Evolutionary conservation across 129 eudicot species (phyloP).

Genomic region (Tagetes patula): DNA sequence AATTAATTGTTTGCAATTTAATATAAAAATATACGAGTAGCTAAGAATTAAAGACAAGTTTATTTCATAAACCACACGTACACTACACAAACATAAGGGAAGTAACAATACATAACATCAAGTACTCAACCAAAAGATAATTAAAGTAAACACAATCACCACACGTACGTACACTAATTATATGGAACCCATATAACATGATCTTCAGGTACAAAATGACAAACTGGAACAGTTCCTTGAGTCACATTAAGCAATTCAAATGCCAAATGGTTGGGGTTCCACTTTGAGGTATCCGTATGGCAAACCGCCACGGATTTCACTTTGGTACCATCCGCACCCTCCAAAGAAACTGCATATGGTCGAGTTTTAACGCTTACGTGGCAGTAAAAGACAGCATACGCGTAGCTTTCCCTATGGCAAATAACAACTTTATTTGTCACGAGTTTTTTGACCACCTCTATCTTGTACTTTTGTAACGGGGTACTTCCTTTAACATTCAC

Average conservation of each 20-base stretch:
- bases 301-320: constrained; percentile 39
- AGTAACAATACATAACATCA: no score
- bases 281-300: constrained; percentile 39
- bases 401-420: constrained; percentile 62
- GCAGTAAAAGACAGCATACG: constrained; percentile 66
- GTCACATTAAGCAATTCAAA: constrained; percentile 64
- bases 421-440: constrained; percentile 36
- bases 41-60: no score
- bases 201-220: constrained; percentile 78
- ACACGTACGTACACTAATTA: no score
- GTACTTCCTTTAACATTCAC: constrained; percentile 21
- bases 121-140: no score
- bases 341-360: constrained; percentile 40
- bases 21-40: no score
- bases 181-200: constrained; percentile 70
- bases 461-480: constrained; percentile 33
- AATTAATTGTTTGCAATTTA: no score
- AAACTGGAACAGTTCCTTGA: constrained; percentile 67
- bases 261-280: constrained; percentile 74
- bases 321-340: constrained; percentile 18
- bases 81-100: no score
- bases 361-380: constrained; percentile 41
- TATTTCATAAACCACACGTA: no score
- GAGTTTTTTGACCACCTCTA: constrained; percentile 35
- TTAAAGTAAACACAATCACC: no score